Evolutionary conservation across 305 asterid genomes (phyloP).

Genomic region (Striga hermonthica): DNA sequence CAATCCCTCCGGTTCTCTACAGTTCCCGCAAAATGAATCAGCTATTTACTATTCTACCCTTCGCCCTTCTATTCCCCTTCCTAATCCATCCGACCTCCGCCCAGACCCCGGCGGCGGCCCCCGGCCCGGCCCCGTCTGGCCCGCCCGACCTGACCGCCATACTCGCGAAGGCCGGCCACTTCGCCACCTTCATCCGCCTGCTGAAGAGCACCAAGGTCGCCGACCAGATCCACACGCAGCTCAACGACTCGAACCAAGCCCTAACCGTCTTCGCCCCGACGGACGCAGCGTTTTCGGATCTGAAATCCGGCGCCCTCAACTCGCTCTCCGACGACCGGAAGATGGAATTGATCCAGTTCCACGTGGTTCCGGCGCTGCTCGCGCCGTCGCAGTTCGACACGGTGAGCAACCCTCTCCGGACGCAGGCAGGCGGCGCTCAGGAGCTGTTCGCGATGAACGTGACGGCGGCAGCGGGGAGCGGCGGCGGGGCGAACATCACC

Average conservation of each 20-base stretch:
- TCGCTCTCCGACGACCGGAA: slow-evolving; percentile 39
- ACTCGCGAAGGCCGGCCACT: slow-evolving; percentile 39
- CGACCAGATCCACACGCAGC: slow-evolving; percentile 39
- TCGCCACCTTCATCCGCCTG: slow-evolving; percentile 39
- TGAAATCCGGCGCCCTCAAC: slow-evolving; percentile 39
- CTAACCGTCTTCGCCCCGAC: slow-evolving; percentile 37
- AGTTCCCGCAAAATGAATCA: slow-evolving; percentile 21
- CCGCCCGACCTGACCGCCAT: slow-evolving; percentile 36
- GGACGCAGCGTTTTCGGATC: slow-evolving; percentile 36
- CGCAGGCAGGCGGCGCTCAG: slow-evolving; percentile 38
- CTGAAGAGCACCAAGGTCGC: slow-evolving; percentile 35
- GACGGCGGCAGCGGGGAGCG: slow-evolving; percentile 33
- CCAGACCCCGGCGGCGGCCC: slow-evolving; percentile 29
- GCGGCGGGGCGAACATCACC: slow-evolving; percentile 37
- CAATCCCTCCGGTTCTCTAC: neutral
- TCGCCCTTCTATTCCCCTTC: neutral
- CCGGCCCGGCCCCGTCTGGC: slow-evolving; percentile 15
- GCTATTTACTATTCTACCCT: neutral
- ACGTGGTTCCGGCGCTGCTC: slow-evolving; percentile 35
- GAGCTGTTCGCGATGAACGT: slow-evolving; percentile 35
- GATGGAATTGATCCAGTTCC: slow-evolving; percentile 39
- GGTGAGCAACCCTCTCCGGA: slow-evolving; percentile 35
- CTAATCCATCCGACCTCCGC: neutral
- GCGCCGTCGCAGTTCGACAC: slow-evolving; percentile 39
- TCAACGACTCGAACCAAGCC: slow-evolving; percentile 32